phyloP scores from a whole-genome alignment of 2,329 filamentous ascomycete species.

The Diaporthe longicolla region DNA sequence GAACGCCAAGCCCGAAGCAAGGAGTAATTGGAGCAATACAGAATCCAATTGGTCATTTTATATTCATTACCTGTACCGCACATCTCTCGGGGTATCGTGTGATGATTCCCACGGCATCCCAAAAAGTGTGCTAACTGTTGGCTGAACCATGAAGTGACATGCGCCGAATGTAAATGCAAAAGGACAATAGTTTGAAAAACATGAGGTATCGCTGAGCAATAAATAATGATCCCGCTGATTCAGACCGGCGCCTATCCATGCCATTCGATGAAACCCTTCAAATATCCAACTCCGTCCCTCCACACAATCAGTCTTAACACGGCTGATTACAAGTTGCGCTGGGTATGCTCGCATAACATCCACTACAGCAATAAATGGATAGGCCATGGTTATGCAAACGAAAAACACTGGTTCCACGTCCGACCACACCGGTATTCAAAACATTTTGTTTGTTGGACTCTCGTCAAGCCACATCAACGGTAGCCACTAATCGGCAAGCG shows the following conservation, averaged over 20 bases:
- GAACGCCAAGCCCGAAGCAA: neutral
- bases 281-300: neutral
- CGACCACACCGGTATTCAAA: neutral
- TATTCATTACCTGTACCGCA: neutral
- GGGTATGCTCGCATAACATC: neutral
- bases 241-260: slow-evolving; percentile 14
- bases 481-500: too few species aligned
- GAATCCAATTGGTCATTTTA: neutral
- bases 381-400: neutral
- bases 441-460: neutral
- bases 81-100: slow-evolving; percentile 14
- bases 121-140: neutral
- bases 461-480: neutral
- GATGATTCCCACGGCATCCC: neutral
- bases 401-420: neutral
- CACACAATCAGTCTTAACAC: neutral
- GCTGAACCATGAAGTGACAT: neutral
- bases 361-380: neutral
- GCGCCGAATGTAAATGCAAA: neutral
- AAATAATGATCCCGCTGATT: slow-evolving; percentile 4
- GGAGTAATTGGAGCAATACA: neutral
- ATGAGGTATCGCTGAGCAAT: slow-evolving; percentile 17
- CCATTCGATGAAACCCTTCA: slow-evolving; percentile 11
- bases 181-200: neutral
- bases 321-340: neutral